phyloP scores from a whole-genome alignment of 768 basidiomycete species.

The Phlebiopsis gigantea region DNA sequence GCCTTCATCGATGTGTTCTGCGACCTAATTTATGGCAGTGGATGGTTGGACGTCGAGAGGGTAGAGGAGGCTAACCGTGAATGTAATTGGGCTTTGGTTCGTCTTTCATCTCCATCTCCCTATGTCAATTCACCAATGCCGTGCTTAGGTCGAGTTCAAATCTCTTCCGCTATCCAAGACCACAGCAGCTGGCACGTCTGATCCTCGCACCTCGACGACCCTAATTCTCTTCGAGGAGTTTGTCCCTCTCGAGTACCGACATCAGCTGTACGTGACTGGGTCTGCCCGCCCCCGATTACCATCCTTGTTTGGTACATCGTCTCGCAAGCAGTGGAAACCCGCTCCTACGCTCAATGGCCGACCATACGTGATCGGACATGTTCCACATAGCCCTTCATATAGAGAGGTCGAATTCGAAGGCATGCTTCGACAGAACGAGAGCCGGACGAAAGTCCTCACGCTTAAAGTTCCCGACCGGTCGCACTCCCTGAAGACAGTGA shows the following conservation, averaged over 20 bases:
- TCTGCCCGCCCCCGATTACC: constrained; percentile 55
- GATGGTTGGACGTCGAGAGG: constrained; percentile 78
- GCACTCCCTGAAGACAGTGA: constrained; percentile 19
- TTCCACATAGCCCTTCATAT: constrained; percentile 45
- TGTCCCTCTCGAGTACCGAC: constrained; percentile 82
- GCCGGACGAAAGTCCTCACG: constrained; percentile 35
- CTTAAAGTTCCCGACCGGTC: constrained; percentile 17
- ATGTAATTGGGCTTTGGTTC: constrained; percentile 89
- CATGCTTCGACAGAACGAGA: constrained; percentile 51
- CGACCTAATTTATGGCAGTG: constrained; percentile 74
- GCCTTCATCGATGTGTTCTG: constrained; percentile 86
- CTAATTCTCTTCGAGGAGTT: constrained; percentile 91
- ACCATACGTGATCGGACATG: constrained; percentile 61
- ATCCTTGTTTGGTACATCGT: constrained; percentile 54
- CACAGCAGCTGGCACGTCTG: constrained; percentile 30
- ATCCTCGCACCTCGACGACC: constrained; percentile 68
- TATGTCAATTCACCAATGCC: not conserved
- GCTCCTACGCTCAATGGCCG: constrained; percentile 78
- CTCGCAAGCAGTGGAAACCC: constrained; percentile 66
- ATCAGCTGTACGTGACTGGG: constrained; percentile 57
- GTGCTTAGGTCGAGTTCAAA: constrained; percentile 77
- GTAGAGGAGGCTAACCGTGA: constrained; percentile 75
- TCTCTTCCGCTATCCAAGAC: constrained; percentile 46
- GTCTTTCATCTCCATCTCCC: constrained; percentile 21
- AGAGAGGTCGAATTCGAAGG: constrained; percentile 80